These are phyloP conservation scores for Wallacemonas rigidus DNA, from an alignment of 208 protist species.

Conservation along the genomic window DNA sequence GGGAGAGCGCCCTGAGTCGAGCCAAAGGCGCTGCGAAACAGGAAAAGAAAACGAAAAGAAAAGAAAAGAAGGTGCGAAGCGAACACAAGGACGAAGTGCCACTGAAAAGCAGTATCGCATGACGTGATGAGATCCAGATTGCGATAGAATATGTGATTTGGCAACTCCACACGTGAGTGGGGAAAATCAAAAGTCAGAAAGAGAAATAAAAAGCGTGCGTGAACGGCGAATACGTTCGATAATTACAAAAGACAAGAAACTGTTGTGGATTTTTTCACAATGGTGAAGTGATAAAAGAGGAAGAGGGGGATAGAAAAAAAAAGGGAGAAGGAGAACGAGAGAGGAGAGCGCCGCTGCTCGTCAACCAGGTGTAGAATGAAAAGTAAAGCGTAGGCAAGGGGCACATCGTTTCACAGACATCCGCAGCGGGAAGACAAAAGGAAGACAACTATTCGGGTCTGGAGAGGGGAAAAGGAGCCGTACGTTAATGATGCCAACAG, in stretches of 20 bases:
- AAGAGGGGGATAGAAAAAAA: not conserved
- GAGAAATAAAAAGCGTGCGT: constrained; percentile 30
- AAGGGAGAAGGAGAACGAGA: constrained; percentile 3
- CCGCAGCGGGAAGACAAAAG: no score
- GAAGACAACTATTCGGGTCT: no score
- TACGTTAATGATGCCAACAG: not conserved
- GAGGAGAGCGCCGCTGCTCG: not conserved
- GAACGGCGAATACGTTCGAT: not conserved
- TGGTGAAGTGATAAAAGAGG: not conserved
- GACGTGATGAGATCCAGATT: no score
- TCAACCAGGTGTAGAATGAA: constrained; percentile 4
- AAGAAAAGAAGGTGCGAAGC: not conserved
- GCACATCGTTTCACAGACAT: no score
- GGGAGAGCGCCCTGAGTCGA: no score
- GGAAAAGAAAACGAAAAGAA: not conserved
- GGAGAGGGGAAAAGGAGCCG: no score
- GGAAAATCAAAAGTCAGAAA: not conserved
- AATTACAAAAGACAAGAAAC: constrained; percentile 12
- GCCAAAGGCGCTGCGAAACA: no score
- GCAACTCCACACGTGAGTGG: not conserved
- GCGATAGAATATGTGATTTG: no score
- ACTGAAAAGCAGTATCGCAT: not conserved
- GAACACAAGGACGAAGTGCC: not conserved
- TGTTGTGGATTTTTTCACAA: no score
- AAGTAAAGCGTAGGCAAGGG: not conserved